These are phyloP conservation scores for Trametes punicea DNA, from an alignment of 768 basidiomycete species.

Conservation along the genomic window DNA sequence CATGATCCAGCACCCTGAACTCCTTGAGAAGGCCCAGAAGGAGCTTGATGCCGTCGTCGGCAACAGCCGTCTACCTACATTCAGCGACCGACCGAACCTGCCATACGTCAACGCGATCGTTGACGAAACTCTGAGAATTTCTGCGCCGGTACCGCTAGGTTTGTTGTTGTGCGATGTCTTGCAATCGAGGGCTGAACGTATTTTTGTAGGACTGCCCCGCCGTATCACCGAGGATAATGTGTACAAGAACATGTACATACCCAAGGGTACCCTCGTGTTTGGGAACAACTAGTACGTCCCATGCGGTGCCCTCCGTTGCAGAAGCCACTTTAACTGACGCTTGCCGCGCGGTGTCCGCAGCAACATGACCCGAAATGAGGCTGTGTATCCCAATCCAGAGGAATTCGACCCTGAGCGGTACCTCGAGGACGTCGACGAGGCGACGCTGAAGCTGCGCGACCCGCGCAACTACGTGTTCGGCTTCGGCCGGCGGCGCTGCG, in stretches of 20 bases:
- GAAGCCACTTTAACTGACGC: not conserved
- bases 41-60: constrained; percentile 65
- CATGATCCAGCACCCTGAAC: constrained; percentile 59
- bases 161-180: constrained; percentile 19
- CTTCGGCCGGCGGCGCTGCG: constrained; percentile 26
- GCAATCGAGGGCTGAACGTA: not conserved
- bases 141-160: constrained; percentile 56
- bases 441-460: constrained; percentile 32
- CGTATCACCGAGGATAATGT: constrained; percentile 63
- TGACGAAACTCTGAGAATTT: constrained; percentile 55
- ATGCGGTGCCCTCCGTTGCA: constrained; percentile 7
- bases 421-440: constrained; percentile 28
- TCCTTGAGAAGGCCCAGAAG: constrained; percentile 53
- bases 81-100: constrained; percentile 50
- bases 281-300: constrained; percentile 55
- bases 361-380: constrained; percentile 36
- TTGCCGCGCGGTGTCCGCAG: constrained; percentile 8
- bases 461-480: constrained; percentile 38
- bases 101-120: constrained; percentile 59
- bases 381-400: constrained; percentile 47
- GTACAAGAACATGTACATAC: constrained; percentile 56
- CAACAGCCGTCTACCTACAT: constrained; percentile 51
- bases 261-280: constrained; percentile 62
- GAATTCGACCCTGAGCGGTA: constrained; percentile 54
- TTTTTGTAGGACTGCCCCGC: constrained; percentile 54